Evolutionary conservation across 768 basidiomycete genomes (phyloP).

Genomic region (Lentinula sp.): DNA sequence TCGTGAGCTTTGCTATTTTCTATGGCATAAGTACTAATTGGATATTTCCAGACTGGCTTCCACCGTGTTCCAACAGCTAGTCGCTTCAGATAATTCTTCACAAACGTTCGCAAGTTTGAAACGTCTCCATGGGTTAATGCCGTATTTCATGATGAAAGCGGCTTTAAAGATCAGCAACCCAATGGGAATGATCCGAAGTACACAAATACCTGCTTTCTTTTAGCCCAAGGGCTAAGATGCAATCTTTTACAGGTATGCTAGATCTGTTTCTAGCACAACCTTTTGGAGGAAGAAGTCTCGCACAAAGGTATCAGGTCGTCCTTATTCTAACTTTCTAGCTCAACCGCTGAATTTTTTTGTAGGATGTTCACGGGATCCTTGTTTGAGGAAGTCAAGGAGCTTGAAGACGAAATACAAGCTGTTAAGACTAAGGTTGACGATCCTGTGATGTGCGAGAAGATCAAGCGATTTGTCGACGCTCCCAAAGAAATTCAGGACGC

Average conservation of each 20-base stretch:
- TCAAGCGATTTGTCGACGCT: slow-evolving; percentile 81
- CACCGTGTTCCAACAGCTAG: slow-evolving; percentile 91
- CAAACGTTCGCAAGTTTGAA: slow-evolving; percentile 85
- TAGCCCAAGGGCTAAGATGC: not conserved
- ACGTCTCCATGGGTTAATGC: slow-evolving; percentile 93
- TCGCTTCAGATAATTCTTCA: slow-evolving; percentile 89
- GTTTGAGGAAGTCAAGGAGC: slow-evolving; percentile 77
- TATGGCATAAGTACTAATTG: not conserved
- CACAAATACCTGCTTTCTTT: not conserved
- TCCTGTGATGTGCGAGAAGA: slow-evolving; percentile 80
- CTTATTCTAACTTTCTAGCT: not conserved
- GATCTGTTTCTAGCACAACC: slow-evolving; percentile 97
- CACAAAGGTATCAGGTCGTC: slow-evolving; percentile 64
- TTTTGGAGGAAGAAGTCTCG: slow-evolving; percentile 86
- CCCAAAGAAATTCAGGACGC: slow-evolving; percentile 83
- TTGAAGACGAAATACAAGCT: slow-evolving; percentile 83
- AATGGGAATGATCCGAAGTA: slow-evolving; percentile 90
- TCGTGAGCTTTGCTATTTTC: slow-evolving; percentile 53
- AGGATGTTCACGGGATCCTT: slow-evolving; percentile 96
- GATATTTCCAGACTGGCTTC: slow-evolving; percentile 69
- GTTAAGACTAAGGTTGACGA: slow-evolving; percentile 90
- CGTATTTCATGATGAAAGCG: slow-evolving; percentile 93
- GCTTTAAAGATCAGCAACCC: slow-evolving; percentile 93
- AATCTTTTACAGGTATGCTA: slow-evolving; percentile 49
- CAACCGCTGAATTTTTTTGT: not conserved